Conservation (phyloP, 345 rosid genomes). For the Ailanthus altissimus region DNA sequence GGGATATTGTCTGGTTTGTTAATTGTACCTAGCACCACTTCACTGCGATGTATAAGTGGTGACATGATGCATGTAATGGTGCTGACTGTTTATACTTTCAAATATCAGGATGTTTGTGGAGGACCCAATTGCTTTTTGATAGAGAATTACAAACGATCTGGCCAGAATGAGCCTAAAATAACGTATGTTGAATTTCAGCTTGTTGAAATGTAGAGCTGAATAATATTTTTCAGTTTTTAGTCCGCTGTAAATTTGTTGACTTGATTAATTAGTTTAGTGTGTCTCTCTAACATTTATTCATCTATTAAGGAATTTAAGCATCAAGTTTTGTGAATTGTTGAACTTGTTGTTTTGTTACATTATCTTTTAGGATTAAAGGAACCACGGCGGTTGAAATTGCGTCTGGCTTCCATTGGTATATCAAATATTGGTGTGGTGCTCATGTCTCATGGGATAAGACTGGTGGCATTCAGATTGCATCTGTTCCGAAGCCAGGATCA, state of each 20-base stretch:
- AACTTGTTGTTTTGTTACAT: not conserved
- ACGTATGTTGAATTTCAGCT: constrained; percentile 46
- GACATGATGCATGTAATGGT: not conserved
- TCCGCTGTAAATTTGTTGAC: not conserved
- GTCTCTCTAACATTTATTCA: not conserved
- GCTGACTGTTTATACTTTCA: constrained; percentile 28
- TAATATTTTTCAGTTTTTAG: constrained; percentile 5
- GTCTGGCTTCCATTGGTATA: constrained; percentile 92
- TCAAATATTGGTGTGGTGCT: constrained; percentile 83
- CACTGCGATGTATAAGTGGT: too few relatives aligned
- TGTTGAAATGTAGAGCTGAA: constrained; percentile 13
- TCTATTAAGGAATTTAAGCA: not conserved
- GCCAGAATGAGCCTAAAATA: constrained; percentile 61
- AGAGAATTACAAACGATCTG: constrained; percentile 39
- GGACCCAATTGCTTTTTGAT: constrained; percentile 72
- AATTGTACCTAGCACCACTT: too few relatives aligned
- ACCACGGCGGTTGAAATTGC: constrained; percentile 84
- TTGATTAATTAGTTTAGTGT: not conserved
- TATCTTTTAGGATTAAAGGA: constrained; percentile 63
- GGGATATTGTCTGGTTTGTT: too few relatives aligned
- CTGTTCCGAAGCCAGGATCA: constrained; percentile 73
- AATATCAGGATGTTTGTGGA: constrained; percentile 72
- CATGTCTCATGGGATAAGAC: constrained; percentile 97
- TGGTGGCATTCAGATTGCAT: constrained; percentile 77
- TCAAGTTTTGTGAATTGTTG: not conserved